Percentiles rank a stretch among this genome's conserved stretches.
Evolutionary conservation across 345 rosid genomes (phyloP).

Genomic region (Populus deltoides): DNA sequence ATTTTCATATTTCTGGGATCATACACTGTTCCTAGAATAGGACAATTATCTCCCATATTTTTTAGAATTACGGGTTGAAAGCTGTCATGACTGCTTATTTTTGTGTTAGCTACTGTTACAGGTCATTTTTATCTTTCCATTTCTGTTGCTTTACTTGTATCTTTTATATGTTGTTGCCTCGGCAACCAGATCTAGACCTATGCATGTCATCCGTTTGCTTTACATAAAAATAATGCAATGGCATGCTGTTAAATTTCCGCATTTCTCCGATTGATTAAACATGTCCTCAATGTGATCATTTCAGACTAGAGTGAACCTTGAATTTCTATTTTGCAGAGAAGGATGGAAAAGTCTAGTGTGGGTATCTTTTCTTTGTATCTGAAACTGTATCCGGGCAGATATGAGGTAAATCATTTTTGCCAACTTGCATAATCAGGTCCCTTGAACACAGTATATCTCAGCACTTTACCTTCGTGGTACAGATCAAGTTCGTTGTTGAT

Average conservation of each 20-base stretch:
- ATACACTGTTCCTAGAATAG: neutral
- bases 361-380: constrained; percentile 64
- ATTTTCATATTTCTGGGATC: neutral
- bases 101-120: neutral
- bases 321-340: constrained; percentile 50
- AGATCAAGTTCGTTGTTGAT: constrained; percentile 92
- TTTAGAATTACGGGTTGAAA: neutral
- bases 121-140: neutral
- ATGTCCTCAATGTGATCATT: constrained; percentile 13
- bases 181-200: neutral
- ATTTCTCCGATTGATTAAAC: neutral
- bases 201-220: neutral
- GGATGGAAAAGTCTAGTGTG: constrained; percentile 71
- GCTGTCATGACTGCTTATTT: neutral
- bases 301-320: neutral
- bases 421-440: neutral
- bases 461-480: constrained; percentile 16
- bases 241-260: neutral
- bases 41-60: neutral
- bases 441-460: neutral
- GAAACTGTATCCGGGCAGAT: constrained; percentile 83
- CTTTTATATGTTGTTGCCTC: neutral
- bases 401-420: constrained; percentile 51
- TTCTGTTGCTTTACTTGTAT: neutral
- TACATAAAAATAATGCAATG: neutral